Evolutionary conservation across 108 stramenopile species (phyloP).

Genomic region (Cyclotella cryptica): DNA sequence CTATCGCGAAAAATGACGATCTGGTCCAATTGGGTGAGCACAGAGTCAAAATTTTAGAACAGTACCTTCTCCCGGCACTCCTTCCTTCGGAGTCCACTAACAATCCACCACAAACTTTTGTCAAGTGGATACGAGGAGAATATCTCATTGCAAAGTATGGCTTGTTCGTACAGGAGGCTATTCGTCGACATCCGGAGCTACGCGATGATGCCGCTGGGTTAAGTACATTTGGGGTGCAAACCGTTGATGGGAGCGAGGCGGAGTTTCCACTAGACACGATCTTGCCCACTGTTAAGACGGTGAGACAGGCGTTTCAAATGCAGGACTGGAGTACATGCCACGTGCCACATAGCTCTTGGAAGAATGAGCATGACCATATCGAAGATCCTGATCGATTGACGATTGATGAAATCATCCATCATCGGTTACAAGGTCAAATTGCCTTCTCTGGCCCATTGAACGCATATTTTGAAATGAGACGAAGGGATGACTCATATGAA

Average conservation of each 20-base stretch:
- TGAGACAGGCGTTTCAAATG: slow-evolving; percentile 75
- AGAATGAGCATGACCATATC: slow-evolving; percentile 25
- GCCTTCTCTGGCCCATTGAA: slow-evolving; percentile 75
- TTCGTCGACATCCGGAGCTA: slow-evolving; percentile 54
- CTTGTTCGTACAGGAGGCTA: slow-evolving; percentile 41
- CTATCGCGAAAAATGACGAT: no score
- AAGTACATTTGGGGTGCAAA: slow-evolving; percentile 35
- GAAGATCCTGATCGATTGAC: slow-evolving; percentile 19
- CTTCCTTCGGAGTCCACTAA: slow-evolving; percentile 58
- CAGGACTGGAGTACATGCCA: slow-evolving; percentile 60
- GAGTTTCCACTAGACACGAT: slow-evolving; percentile 27
- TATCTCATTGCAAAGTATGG: slow-evolving; percentile 75
- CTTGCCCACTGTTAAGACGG: slow-evolving; percentile 56
- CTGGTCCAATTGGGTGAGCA: slow-evolving; percentile 8
- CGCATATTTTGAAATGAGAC: slow-evolving; percentile 73
- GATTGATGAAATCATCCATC: slow-evolving; percentile 62
- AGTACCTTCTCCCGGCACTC: slow-evolving; percentile 69
- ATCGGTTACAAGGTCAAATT: slow-evolving; percentile 61
- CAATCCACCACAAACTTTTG: slow-evolving; percentile 55
- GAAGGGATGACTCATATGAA: slow-evolving; percentile 72
- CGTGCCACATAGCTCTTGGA: slow-evolving; percentile 28
- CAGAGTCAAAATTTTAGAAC: slow-evolving; percentile 57
- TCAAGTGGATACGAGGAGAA: slow-evolving; percentile 79
- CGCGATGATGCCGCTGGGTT: slow-evolving; percentile 58
- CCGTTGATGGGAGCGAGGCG: slow-evolving; percentile 27